Evolutionary conservation across 129 eudicot genomes (phyloP), one percentile per base, ranked within the genome.

Genomic region (Cynara cardunculus): DNA sequence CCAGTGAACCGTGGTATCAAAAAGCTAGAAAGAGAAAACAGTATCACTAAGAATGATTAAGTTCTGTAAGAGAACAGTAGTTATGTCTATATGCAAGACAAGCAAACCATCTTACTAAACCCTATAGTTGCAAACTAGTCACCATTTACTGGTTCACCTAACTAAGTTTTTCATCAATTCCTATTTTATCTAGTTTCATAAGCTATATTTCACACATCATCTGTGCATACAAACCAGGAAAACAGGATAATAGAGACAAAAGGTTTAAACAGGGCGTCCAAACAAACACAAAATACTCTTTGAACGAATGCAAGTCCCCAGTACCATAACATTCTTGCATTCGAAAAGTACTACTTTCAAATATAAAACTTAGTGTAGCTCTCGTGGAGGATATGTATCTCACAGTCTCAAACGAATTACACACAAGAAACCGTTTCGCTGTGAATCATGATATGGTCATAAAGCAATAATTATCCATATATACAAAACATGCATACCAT

Each of bases 161-260:
- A 64, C 78, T 62, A 80, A 34, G 24, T 8, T 22, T 22, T 76
- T 10, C 80, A 61, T 30, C 5, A 16, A 56, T 25, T 72, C 73
- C 30, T 71, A 35, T 5, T 35, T 71, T 32, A 34, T 32, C 30
- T 80, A 72, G 66, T 39, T 80, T 30, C 73, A 61, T 35, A 64
- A 64, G 25, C 72, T 35, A 34, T 77, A 34, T 64, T 68, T 73
- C 68, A 73, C 84, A 80, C 44, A 25, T 70, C 69, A 27, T 69
- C 11, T 7, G 31, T 11, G 14, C 35, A 72, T 71, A 56, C 64
- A 72, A 39, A 80, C 73, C 35, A 56, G 19, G 24, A 44, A 37
- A 39, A 39, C 44, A 12, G 6, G 21, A 65, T 16, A 78, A 76
- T 12, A 22, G 13, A 31, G 34, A 62, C 25, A 59, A 2, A 19